Evolutionary conservation across 1,284 basidiomycete species (phyloP).

Genomic region (Salmacisia buchloeana): DNA sequence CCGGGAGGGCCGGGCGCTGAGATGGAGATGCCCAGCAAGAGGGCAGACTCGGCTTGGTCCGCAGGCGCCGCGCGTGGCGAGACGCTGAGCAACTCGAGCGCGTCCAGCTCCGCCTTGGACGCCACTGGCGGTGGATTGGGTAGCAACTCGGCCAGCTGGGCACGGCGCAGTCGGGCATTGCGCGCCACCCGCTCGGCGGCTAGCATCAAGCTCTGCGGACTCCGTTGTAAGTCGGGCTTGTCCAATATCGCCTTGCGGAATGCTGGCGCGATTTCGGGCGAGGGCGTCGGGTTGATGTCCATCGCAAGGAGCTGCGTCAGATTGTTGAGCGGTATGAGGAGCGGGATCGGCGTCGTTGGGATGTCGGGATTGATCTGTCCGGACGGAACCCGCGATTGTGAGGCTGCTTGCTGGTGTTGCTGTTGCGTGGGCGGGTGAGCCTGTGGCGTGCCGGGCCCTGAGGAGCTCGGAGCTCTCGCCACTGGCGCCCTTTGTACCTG

Average conservation of each 20-base stretch:
- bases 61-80: conserved; percentile 27
- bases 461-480: too few species aligned
- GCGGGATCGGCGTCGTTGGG: conserved; percentile 42
- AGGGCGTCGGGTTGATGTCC: conserved; percentile 28
- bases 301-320: conserved; percentile 40
- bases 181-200: background rate
- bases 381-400: background rate
- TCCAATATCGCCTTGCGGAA: conserved; percentile 7
- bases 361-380: conserved; percentile 21
- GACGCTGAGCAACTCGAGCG: background rate
- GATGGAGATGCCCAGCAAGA: conserved; percentile 38
- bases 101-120: background rate
- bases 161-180: background rate
- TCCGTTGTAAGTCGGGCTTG: background rate
- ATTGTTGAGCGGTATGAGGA: conserved; percentile 42
- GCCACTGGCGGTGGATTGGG: background rate
- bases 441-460: too few species aligned
- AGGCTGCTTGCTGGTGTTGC: conserved; percentile 8
- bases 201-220: background rate
- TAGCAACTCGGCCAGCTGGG: background rate
- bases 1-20: background rate
- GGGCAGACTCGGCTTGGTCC: conserved; percentile 36
- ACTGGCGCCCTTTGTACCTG: too few species aligned
- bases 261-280: conserved; percentile 30
- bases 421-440: conserved; percentile 11